Percentiles rank a stretch among this genome's conserved stretches.
phyloP scores from a whole-genome alignment of 148 eudicot genomes.

The Spergularia marina region DNA sequence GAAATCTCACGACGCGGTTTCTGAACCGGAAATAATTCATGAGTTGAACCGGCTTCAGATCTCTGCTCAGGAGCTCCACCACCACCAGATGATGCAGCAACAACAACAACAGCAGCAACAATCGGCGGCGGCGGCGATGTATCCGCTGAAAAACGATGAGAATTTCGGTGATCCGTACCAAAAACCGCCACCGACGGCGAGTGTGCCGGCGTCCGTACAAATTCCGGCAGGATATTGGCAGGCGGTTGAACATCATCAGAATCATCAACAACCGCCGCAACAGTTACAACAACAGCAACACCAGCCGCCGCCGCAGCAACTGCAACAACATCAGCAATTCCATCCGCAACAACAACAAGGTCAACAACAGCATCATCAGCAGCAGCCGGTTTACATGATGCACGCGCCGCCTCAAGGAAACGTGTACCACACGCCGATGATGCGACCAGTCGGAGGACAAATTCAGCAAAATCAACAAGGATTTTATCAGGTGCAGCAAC shows the following conservation, averaged over 20 bases:
- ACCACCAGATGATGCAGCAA: background rate
- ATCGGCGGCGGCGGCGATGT: constrained; percentile 14
- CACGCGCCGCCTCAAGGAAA: constrained; percentile 39
- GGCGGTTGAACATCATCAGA: background rate
- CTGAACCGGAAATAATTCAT: constrained; percentile 34
- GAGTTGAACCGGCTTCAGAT: constrained; percentile 59
- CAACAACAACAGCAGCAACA: constrained; percentile 18
- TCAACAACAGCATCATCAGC: background rate
- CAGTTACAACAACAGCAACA: constrained; percentile 3
- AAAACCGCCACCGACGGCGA: constrained; percentile 13
- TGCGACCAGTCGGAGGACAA: constrained; percentile 36
- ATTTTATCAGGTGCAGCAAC: constrained; percentile 64
- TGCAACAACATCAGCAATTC: background rate
- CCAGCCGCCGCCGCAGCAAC: constrained; percentile 32
- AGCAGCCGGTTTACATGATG: constrained; percentile 66
- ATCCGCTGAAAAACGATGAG: constrained; percentile 44
- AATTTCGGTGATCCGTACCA: constrained; percentile 47
- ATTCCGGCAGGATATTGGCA: constrained; percentile 44
- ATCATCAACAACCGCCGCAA: constrained; percentile 1
- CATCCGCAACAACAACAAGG: constrained; percentile 2
- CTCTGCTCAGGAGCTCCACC: constrained; percentile 35
- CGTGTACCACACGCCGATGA: constrained; percentile 53
- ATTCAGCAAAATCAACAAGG: constrained; percentile 48
- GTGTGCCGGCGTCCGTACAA: constrained; percentile 28
- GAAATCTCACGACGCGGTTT: constrained; percentile 29